Percentiles rank a stretch among this genome's conserved stretches.
Conservation (phyloP, 225 moss, liverwort and hornwort species). For the Neckera pumila region DNA sequence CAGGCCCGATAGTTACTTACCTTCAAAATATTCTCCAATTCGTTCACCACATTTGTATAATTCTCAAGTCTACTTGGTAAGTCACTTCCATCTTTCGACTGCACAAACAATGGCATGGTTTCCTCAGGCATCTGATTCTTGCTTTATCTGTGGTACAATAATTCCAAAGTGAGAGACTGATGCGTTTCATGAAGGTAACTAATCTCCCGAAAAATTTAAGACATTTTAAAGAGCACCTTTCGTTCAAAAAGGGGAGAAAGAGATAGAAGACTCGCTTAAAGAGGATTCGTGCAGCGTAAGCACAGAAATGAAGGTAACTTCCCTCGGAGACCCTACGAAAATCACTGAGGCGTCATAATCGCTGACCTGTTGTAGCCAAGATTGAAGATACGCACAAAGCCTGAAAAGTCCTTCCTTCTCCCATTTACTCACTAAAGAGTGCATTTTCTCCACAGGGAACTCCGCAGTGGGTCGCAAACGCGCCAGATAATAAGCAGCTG, state of each 20-base stretch:
- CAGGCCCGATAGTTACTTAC: neutral
- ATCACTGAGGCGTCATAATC: neutral
- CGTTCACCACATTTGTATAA: conserved; percentile 20
- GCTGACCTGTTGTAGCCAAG: conserved; percentile 47
- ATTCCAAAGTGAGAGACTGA: conserved; percentile 1
- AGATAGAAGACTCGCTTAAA: neutral
- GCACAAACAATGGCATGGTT: conserved; percentile 14
- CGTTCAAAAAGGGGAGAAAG: neutral
- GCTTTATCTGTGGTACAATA: conserved; percentile 10
- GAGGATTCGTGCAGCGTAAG: neutral
- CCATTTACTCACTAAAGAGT: conserved; percentile 28
- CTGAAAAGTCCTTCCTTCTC: conserved; percentile 51
- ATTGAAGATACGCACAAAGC: conserved; percentile 34
- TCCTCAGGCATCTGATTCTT: conserved; percentile 17
- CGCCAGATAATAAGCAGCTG: conserved; percentile 43
- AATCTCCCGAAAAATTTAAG: neutral
- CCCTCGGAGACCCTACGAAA: neutral
- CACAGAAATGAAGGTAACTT: neutral
- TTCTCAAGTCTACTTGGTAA: conserved; percentile 14
- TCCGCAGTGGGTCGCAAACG: conserved; percentile 15
- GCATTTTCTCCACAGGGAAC: neutral
- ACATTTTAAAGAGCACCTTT: neutral
- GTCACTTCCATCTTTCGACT: conserved; percentile 49
- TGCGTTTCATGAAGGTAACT: neutral
- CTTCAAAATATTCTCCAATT: conserved; percentile 23